Percentiles rank a stretch among this genome's conserved stretches.
These are phyloP conservation scores for Anthracocystis walkeri DNA, from an alignment of 1,284 basidiomycete genomes.

Conservation along the genomic window DNA sequence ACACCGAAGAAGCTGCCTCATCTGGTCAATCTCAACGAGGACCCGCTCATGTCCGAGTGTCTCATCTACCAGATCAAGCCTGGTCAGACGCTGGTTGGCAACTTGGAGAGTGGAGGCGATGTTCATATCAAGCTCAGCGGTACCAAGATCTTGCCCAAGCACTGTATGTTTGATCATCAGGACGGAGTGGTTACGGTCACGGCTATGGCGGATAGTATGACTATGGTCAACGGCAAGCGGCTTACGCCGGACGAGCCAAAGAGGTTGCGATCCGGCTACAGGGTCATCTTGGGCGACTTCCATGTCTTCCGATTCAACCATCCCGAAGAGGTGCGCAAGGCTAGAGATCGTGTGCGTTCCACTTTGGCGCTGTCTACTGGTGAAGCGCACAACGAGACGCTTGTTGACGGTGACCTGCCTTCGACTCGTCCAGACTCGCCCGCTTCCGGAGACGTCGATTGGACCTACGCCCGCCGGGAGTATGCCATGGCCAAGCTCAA, in stretches of 20 bases:
- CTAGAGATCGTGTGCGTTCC: constrained; percentile 57
- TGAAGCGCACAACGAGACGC: constrained; percentile 54
- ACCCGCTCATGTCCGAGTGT: constrained; percentile 72
- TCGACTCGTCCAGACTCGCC: constrained; percentile 61
- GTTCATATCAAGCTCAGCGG: constrained; percentile 87
- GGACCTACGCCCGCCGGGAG: constrained; percentile 64
- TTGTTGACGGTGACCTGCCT: constrained; percentile 35
- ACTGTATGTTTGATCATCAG: constrained; percentile 88
- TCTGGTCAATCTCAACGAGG: constrained; percentile 67
- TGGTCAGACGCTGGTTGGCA: constrained; percentile 79
- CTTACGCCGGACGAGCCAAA: constrained; percentile 55
- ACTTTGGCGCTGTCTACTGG: constrained; percentile 54
- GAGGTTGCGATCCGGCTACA: constrained; percentile 84
- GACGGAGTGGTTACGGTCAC: constrained; percentile 87
- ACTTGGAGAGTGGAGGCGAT: constrained; percentile 31
- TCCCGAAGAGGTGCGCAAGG: constrained; percentile 62
- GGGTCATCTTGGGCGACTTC: constrained; percentile 95
- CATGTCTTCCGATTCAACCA: constrained; percentile 96
- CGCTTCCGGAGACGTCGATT: constrained; percentile 61
- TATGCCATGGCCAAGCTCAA: constrained; percentile 60
- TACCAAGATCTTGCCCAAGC: constrained; percentile 88
- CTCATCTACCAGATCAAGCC: constrained; percentile 85
- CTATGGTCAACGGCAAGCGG: constrained; percentile 85
- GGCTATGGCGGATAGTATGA: constrained; percentile 82
- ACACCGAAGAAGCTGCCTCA: constrained; percentile 85